Base-by-base conservation (phyloP, 2,329 filamentous ascomycete species). In the Phialemoniopsis sp. region DNA sequence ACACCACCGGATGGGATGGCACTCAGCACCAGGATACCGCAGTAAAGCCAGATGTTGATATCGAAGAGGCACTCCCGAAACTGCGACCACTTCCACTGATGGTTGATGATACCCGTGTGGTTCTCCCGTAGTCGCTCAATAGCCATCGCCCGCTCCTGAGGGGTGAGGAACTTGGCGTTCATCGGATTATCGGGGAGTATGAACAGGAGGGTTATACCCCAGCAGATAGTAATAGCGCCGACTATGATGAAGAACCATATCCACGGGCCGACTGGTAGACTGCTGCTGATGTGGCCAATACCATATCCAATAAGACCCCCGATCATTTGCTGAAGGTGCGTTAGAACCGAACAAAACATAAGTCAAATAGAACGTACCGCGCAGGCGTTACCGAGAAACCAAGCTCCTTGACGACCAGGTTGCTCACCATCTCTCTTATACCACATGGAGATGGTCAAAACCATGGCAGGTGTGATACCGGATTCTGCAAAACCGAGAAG, bases 401-500 rank as follows among this genome's bases (percentile, higher is more conserved):
- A 46, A 6, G 36, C 19, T 8, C 36, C 40, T 32, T 39, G 36
- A 10, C 40, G 36, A 7, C 32, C 36, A 3, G 37, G 37, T 15
- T 42, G 41, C 35, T 46, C 42, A 32, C 35, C 35, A n/a, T n/a
- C n/a, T n/a, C n/a, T n/a, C n/a, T n/a, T n/a, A n/a, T n/a, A n/a
- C 46, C 64, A 66, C 46, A 59, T 60, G 49, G 64, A 62, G 9
- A 59, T 56, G 9, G 58, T 63, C 4, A 66, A 55, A 26, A 64
- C 46, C 17, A 58, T 54, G 5, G 60, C 58, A 0, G 63, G 63
- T 32, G 56, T 49, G 40, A 59, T 54, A 10, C 47, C 44, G 32
- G 70, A 70, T 51, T 74, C 70, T 16, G 63, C 53, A 37, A 66
- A 56, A 13, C 63, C 63, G 2, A 65, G 49, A 41, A 62, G 57